Evolutionary conservation across 306 rosid genomes (phyloP).

Genomic region (Canavalia gladiata): DNA sequence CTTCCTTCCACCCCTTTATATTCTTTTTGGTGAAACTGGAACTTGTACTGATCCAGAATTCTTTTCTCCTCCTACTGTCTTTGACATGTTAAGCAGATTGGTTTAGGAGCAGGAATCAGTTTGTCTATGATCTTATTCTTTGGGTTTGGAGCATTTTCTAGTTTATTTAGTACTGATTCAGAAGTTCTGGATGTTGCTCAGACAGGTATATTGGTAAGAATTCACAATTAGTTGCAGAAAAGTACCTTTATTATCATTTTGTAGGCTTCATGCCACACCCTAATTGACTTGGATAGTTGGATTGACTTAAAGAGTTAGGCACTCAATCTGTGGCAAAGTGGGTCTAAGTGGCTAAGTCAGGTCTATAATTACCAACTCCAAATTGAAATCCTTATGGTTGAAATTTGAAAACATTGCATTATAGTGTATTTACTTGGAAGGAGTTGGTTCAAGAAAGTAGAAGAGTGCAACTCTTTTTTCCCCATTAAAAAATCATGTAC

Average conservation of each 20-base stretch:
- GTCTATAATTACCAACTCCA: constrained; percentile 9
- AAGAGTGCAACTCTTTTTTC: neutral
- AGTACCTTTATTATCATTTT: constrained; percentile 4
- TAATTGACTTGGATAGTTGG: constrained; percentile 8
- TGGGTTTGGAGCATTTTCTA: constrained; percentile 80
- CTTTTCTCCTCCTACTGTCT: constrained; percentile 40
- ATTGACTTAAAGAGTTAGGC: constrained; percentile 5
- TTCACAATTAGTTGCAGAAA: constrained; percentile 29
- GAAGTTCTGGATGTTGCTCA: constrained; percentile 78
- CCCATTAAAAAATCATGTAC: neutral
- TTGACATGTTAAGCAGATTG: constrained; percentile 68
- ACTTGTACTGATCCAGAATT: constrained; percentile 42
- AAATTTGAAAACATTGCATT: neutral
- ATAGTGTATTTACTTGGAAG: neutral
- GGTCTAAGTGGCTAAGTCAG: neutral
- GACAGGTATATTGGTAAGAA: constrained; percentile 86
- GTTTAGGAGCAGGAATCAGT: constrained; percentile 70
- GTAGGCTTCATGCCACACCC: neutral
- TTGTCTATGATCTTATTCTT: constrained; percentile 74
- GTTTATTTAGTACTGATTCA: constrained; percentile 80
- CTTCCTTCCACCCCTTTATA: constrained; percentile 1
- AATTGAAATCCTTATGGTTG: constrained; percentile 11
- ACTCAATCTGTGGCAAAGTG: neutral
- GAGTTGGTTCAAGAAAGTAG: constrained; percentile 13
- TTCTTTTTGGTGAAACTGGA: constrained; percentile 7